phyloP scores from a whole-genome alignment of 2,329 filamentous ascomycete species.

The Fusarium tanahbumbuense region DNA sequence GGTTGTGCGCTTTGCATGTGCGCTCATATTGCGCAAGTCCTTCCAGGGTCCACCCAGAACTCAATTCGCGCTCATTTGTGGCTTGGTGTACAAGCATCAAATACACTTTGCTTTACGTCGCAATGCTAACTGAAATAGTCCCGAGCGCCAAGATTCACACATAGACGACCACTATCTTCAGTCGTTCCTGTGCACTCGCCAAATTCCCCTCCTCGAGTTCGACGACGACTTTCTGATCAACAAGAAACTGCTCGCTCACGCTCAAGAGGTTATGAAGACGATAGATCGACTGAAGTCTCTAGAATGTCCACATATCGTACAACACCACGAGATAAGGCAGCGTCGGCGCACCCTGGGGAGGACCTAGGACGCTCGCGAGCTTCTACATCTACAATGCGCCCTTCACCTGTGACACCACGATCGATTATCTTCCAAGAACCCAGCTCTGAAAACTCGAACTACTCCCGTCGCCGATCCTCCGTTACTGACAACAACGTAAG shows the following conservation, averaged over 20 bases:
- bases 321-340: conserved; percentile 56
- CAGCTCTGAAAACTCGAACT: conserved; percentile 43
- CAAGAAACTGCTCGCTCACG: conserved; percentile 58
- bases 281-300: conserved; percentile 54
- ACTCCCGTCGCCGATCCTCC: conserved; percentile 56
- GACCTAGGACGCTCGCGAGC: conserved; percentile 51
- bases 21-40: not conserved
- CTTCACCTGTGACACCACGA: conserved; percentile 63
- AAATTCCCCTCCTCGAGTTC: conserved; percentile 62
- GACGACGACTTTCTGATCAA: conserved; percentile 68
- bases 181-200: conserved; percentile 61
- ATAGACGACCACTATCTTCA: conserved; percentile 66
- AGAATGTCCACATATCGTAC: conserved; percentile 60
- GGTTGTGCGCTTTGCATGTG: conserved; percentile 12
- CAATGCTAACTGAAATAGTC: conserved; percentile 54
- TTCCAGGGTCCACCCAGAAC: conserved; percentile 6
- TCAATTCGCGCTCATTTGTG: conserved; percentile 4
- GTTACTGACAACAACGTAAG: conserved; percentile 60
- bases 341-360: conserved; percentile 54
- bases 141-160: conserved; percentile 58
- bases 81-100: not conserved
- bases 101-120: conserved; percentile 14
- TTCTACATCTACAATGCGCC: conserved; percentile 51
- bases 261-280: conserved; percentile 57
- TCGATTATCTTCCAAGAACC: conserved; percentile 61